Evolutionary conservation across 495 filamentous ascomycete species (phyloP).

Genomic region (Neurospora terricola): DNA sequence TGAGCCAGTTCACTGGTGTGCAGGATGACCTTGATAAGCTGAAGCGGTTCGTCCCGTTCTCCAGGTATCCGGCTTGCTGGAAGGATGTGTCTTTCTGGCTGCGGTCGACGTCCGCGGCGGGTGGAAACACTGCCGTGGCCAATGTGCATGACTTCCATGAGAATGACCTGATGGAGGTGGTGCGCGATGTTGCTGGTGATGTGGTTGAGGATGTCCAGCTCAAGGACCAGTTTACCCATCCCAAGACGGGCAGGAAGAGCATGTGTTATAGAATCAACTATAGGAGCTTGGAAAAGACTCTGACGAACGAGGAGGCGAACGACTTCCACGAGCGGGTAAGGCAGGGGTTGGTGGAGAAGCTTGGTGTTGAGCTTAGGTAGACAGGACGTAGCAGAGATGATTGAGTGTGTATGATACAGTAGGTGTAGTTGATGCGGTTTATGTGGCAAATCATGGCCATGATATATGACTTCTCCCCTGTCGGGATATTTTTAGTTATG

Average conservation of each 20-base stretch:
- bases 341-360: slow-evolving; percentile 47
- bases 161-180: slow-evolving; percentile 95
- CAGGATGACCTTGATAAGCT: slow-evolving; percentile 39
- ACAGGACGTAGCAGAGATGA: background rate
- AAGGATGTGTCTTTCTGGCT: slow-evolving; percentile 96
- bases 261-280: slow-evolving; percentile 92
- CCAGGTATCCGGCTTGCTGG: slow-evolving; percentile 75
- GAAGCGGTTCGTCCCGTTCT: slow-evolving; percentile 71
- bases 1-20: slow-evolving; percentile 62
- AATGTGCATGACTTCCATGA: slow-evolving; percentile 58
- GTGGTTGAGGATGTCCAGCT: slow-evolving; percentile 77
- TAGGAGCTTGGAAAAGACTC: slow-evolving; percentile 74
- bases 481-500: background rate
- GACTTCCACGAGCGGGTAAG: slow-evolving; percentile 59
- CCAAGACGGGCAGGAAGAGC: slow-evolving; percentile 72
- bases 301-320: slow-evolving; percentile 74
- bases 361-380: slow-evolving; percentile 76
- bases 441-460: background rate
- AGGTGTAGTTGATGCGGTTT: background rate
- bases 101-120: slow-evolving; percentile 43
- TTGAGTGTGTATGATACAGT: background rate
- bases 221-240: slow-evolving; percentile 76
- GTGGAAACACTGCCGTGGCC: slow-evolving; percentile 26
- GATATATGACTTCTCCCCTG: background rate
- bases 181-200: slow-evolving; percentile 70